phyloP scores from a whole-genome alignment of 345 rosid species.

The Eutrema yunnanense region DNA sequence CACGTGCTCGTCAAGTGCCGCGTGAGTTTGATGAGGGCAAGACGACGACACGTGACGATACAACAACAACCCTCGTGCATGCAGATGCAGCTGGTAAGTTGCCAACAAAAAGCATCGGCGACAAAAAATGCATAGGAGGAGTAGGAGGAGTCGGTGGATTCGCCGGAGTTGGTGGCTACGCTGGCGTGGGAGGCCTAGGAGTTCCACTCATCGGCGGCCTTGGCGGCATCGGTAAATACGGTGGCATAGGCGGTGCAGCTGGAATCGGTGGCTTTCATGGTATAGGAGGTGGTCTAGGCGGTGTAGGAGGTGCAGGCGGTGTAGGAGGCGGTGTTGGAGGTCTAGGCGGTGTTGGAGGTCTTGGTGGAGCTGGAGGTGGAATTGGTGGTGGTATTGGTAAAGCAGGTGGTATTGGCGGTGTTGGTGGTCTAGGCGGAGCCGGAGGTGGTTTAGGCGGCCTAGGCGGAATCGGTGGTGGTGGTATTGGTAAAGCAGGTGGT shows the following conservation, averaged over 20 bases:
- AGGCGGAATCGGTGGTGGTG: constrained; percentile 28
- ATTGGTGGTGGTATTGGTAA: constrained; percentile 28
- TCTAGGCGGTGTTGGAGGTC: constrained; percentile 30
- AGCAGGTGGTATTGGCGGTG: constrained; percentile 13
- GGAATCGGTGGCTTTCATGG: constrained; percentile 38
- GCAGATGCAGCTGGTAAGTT: constrained; percentile 36
- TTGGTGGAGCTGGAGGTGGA: constrained; percentile 24
- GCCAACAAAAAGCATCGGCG: constrained; percentile 40
- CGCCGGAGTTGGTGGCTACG: constrained; percentile 65
- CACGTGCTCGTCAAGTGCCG: constrained; percentile 30
- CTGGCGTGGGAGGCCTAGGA: constrained; percentile 51
- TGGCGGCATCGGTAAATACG: constrained; percentile 56
- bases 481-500: constrained; percentile 32
- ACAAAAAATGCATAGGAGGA: constrained; percentile 44
- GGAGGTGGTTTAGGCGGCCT: constrained; percentile 27
- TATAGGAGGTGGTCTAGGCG: constrained; percentile 39
- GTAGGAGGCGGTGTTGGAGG: constrained; percentile 29
- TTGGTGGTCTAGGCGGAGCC: constrained; percentile 25
- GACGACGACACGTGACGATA: constrained; percentile 6
- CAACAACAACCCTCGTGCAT: constrained; percentile 18
- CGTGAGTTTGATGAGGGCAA: background rate
- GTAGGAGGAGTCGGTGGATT: constrained; percentile 60
- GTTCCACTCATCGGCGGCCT: constrained; percentile 54
- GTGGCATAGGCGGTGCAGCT: constrained; percentile 45
- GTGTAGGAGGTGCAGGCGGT: constrained; percentile 24